Evolutionary conservation across 305 asterid genomes (phyloP).

Genomic region (Salvia sclarea): DNA sequence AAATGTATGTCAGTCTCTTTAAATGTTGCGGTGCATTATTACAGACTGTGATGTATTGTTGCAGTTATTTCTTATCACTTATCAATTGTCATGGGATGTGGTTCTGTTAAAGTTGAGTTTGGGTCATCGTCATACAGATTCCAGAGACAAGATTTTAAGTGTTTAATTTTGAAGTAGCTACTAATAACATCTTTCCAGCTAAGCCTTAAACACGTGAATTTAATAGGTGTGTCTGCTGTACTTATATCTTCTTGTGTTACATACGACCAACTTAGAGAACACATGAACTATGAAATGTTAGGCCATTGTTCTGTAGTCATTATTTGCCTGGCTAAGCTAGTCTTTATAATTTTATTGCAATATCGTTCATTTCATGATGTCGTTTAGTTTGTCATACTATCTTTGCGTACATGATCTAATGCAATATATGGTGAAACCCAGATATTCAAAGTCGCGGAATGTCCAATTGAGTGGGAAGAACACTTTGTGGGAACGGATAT

Average conservation of each 20-base stretch:
- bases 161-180: slow-evolving; percentile 17
- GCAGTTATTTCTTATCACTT: not conserved
- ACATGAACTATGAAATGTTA: not conserved
- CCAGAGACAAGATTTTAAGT: not conserved
- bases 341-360: too few relatives aligned
- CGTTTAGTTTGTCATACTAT: not conserved
- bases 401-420: not conserved
- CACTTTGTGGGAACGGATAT: slow-evolving; percentile 86
- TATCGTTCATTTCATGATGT: too few relatives aligned
- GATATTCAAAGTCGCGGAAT: slow-evolving; percentile 79
- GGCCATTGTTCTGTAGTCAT: not conserved
- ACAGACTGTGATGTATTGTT: not conserved
- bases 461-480: slow-evolving; percentile 98
- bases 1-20: slow-evolving; percentile 2
- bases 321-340: not conserved
- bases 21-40: not conserved
- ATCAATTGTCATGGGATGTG: not conserved
- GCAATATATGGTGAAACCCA: slow-evolving; percentile 28
- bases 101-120: not conserved
- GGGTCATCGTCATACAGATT: not conserved
- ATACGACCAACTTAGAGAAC: not conserved
- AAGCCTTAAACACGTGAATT: slow-evolving; percentile 8
- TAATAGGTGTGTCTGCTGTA: not conserved
- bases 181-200: slow-evolving; percentile 11
- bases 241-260: slow-evolving; percentile 1